These are phyloP conservation scores for Phytopythium helicoides DNA, from an alignment of 352 stramenopile species.

Conservation along the genomic window DNA sequence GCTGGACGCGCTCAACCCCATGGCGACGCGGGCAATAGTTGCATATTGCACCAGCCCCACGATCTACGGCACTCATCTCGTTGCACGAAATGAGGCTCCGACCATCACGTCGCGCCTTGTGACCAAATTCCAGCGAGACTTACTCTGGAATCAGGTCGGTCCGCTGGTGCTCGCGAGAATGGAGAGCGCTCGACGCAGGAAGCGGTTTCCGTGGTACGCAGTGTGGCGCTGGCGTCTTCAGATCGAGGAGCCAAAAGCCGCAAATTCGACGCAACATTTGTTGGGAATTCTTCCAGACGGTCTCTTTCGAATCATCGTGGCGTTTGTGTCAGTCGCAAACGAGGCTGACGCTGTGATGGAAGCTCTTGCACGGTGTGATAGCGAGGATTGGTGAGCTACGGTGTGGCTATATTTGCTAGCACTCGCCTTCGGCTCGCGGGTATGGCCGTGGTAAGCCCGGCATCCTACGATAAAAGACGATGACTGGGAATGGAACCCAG, in stretches of 20 bases:
- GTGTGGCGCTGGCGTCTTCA: not conserved
- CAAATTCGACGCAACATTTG: not conserved
- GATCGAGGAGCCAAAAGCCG: not conserved
- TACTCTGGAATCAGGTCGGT: constrained; percentile 2
- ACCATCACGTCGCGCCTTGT: not conserved
- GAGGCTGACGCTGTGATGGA: not conserved
- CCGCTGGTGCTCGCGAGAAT: constrained; percentile 4
- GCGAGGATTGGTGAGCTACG: not conserved
- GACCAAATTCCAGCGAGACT: not conserved
- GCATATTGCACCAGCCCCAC: not conserved
- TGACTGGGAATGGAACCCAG: too few species aligned
- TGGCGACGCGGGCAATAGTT: not conserved
- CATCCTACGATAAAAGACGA: too few species aligned
- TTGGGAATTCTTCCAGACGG: constrained; percentile 1
- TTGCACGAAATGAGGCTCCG: not conserved
- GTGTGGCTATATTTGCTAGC: too few species aligned
- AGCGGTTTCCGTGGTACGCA: not conserved
- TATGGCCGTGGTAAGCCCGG: too few species aligned
- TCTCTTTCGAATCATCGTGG: constrained; percentile 5
- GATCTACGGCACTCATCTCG: not conserved
- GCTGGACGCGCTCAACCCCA: constrained; percentile 1
- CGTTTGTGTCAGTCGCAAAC: constrained; percentile 2
- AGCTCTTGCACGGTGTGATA: not conserved
- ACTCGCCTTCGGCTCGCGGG: too few species aligned
- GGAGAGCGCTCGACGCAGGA: constrained; percentile 3